Percentiles rank a stretch among this genome's conserved stretches.
phyloP scores from a whole-genome alignment of 2,329 filamentous ascomycete genomes.

The Fusarium mundagurra region DNA sequence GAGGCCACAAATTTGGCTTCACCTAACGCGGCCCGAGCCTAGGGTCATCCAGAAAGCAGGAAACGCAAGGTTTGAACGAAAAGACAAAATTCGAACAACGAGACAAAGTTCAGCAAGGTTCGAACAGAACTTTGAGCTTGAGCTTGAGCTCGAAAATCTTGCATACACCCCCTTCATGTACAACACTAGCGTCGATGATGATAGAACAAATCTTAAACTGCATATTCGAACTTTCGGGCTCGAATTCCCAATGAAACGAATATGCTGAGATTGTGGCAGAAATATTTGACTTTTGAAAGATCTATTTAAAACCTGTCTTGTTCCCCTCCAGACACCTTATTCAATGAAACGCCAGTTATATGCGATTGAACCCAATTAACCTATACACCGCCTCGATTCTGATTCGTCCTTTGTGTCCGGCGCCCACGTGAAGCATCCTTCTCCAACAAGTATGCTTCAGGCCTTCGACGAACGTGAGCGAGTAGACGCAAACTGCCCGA shows the following conservation, averaged over 20 bases:
- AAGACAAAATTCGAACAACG: not conserved
- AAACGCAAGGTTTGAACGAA: not conserved
- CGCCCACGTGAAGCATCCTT: not conserved
- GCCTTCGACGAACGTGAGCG: slow-evolving; percentile 62
- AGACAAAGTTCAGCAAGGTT: not conserved
- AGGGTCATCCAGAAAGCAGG: not conserved
- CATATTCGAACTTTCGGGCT: not conserved
- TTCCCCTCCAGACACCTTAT: not conserved
- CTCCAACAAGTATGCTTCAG: not conserved
- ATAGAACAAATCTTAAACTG: slow-evolving; percentile 9
- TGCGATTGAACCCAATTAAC: slow-evolving; percentile 2
- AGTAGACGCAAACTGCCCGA: slow-evolving; percentile 69
- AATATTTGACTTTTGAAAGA: not conserved
- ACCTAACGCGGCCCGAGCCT: not conserved
- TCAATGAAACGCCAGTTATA: slow-evolving; percentile 10
- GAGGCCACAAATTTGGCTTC: not conserved
- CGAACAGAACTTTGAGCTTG: slow-evolving; percentile 23
- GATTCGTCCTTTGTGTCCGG: not conserved
- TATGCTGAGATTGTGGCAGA: not conserved
- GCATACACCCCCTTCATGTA: slow-evolving; percentile 14
- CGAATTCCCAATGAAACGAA: not conserved
- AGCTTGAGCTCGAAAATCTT: not conserved
- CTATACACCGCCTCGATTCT: not conserved
- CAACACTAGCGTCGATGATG: not conserved
- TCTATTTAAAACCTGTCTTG: not conserved